Evolutionary conservation across 2,329 filamentous ascomycete species (phyloP), one percentile per base, ranked within the genome.

Genomic region (Helotiales sp.): DNA sequence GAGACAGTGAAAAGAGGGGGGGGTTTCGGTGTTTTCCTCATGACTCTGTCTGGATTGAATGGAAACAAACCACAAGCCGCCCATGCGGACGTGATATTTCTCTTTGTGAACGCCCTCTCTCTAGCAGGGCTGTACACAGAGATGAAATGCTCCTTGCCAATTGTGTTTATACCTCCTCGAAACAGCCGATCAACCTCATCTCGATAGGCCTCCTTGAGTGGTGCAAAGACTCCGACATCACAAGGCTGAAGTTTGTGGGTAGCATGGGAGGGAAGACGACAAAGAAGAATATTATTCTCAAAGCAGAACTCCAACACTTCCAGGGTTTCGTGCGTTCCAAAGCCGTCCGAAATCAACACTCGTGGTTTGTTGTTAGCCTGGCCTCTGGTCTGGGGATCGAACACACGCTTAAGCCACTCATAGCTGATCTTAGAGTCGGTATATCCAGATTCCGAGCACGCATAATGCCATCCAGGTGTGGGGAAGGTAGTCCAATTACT

Each of bases 251-350:
- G 63, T 59, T 68, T 59, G 49, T 63, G 44, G 19, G 63, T 64
- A 46, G 64, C 61, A 53, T 67, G 60, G 44, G 62, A 65, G 15
- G 58, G 62, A 24, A 66, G 55, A 46, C 58, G 56, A 63, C 57
- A 66, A 1, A 66, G 57, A 34, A 62, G 38, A 48, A 67, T 69
- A 51, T 67, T 68, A 29, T 69, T 66, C 38, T 66, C 56, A 36
- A 66, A 66, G 60, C 60, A 69, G 47, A 67, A 70, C 59, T 64
- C 52, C 44, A 67, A 57, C 49, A 63, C 48, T 61, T 75, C 66
- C 22, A 72, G 68, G 5, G 69, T 70, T 57, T 75, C 66, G 53
- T 75, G 69, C 17, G 68, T 71, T 15, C 64, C 64, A 52, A 75
- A 73, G 48, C 73, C 64, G 55, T 76, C 66, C 22, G 58, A 70